Evolutionary conservation across 257 asterid genomes (phyloP).

Genomic region (Thymus quinquecostatus): DNA sequence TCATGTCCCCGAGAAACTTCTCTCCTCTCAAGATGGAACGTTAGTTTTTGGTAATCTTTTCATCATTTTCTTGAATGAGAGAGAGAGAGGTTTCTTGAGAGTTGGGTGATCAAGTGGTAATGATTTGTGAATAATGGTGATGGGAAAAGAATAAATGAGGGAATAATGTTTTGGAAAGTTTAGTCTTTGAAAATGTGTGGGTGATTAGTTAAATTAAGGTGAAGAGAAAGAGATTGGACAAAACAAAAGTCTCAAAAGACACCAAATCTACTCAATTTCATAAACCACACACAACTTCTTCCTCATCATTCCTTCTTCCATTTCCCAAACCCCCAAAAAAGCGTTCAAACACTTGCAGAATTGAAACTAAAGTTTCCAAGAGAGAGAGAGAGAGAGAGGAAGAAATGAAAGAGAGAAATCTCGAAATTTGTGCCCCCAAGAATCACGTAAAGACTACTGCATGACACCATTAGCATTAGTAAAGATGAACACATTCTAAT

Average conservation of each 20-base stretch:
- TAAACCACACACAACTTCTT: background rate
- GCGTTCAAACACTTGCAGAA: conserved; percentile 42
- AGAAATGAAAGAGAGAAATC: background rate
- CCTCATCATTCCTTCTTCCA: conserved; percentile 39
- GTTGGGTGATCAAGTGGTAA: too few species aligned
- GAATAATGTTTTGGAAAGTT: too few species aligned
- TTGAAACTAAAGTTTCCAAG: conserved; percentile 39
- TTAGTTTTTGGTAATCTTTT: background rate
- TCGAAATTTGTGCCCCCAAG: conserved; percentile 54
- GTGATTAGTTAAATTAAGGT: background rate
- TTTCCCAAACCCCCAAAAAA: conserved; percentile 42
- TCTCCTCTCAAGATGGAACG: background rate
- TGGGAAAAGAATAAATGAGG: conserved; percentile 1
- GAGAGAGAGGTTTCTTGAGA: background rate
- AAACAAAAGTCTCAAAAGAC: conserved; percentile 49
- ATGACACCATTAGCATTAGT: conserved; percentile 18
- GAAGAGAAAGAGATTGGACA: conserved; percentile 34
- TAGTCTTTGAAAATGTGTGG: conserved; percentile 11
- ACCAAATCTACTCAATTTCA: conserved; percentile 40
- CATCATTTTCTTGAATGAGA: conserved; percentile 6
- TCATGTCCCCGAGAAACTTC: conserved; percentile 36
- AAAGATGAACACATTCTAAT: conserved; percentile 32
- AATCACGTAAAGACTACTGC: conserved; percentile 47
- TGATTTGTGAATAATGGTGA: conserved; percentile 33
- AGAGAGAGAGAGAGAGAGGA: background rate